phyloP scores from a whole-genome alignment of 2,329 filamentous ascomycete species.

The Claviceps sorghi region DNA sequence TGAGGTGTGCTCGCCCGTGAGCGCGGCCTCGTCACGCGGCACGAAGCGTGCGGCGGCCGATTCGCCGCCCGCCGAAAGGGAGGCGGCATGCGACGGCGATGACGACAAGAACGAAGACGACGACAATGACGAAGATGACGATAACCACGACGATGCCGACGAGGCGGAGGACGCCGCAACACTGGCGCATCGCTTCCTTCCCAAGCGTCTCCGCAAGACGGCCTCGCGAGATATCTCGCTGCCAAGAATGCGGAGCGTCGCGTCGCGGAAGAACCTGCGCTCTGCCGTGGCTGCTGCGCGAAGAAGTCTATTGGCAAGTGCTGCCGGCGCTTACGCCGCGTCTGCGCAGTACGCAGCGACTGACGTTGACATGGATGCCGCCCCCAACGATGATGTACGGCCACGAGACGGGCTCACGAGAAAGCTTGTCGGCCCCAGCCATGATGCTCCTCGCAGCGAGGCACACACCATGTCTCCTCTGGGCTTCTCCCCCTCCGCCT shows the following conservation, averaged over 20 bases:
- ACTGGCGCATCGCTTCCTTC: constrained; percentile 11
- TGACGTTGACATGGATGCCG: not conserved
- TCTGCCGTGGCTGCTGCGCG: constrained; percentile 1
- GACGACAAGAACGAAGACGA: not conserved
- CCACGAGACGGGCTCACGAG: constrained; percentile 9
- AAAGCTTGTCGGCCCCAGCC: constrained; percentile 5
- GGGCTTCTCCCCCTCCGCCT: not conserved
- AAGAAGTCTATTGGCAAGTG: not conserved
- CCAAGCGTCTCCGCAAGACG: constrained; percentile 37
- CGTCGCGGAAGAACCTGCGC: constrained; percentile 9
- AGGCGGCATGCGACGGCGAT: constrained; percentile 1
- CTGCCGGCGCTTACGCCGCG: not conserved
- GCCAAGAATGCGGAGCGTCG: constrained; percentile 17
- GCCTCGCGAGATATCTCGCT: constrained; percentile 28
- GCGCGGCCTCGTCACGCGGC: constrained; percentile 26
- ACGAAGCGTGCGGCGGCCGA: constrained; percentile 33
- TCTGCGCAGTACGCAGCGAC: not conserved
- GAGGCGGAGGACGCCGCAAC: constrained; percentile 9
- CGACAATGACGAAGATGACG: not conserved
- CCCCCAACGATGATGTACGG: not conserved
- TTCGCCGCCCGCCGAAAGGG: constrained; percentile 17
- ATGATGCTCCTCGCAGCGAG: not conserved
- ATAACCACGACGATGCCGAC: not conserved
- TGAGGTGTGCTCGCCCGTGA: constrained; percentile 19
- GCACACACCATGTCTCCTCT: not conserved